phyloP scores from a whole-genome alignment of 2,329 filamentous ascomycete species.

The Lasiodiplodia sp. region DNA sequence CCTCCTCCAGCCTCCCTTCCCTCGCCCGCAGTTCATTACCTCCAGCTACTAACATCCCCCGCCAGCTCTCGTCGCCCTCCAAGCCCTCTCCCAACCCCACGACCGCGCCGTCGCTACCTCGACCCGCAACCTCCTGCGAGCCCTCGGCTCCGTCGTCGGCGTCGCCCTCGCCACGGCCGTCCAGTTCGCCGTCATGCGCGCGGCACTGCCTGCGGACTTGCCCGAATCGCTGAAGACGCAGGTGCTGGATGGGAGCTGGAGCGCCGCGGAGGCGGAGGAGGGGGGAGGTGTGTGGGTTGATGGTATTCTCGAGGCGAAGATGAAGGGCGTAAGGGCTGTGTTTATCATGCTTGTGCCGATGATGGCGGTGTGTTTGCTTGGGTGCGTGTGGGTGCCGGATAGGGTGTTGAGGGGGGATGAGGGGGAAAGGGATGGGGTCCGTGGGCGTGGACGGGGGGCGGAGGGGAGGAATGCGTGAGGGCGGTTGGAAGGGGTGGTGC shows the following conservation, averaged over 20 bases:
- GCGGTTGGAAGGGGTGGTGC: not conserved
- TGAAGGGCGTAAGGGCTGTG: conserved; percentile 36
- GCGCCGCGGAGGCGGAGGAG: conserved; percentile 29
- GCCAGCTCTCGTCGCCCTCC: conserved; percentile 39
- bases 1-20: too few species aligned
- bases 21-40: not conserved
- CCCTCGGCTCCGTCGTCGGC: conserved; percentile 38
- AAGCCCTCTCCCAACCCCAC: conserved; percentile 35
- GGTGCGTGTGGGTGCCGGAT: not conserved
- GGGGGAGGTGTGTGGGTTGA: not conserved
- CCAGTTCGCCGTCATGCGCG: conserved; percentile 32
- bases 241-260: conserved; percentile 35
- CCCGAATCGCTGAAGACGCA: conserved; percentile 29
- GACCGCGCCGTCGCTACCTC: conserved; percentile 42
- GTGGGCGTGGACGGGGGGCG: not conserved
- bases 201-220: not conserved
- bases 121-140: conserved; percentile 40
- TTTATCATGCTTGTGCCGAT: conserved; percentile 36
- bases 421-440: not conserved
- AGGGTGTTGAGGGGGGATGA: not conserved
- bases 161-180: conserved; percentile 31
- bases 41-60: too few species aligned
- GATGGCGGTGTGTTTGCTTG: conserved; percentile 37
- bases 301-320: conserved; percentile 36
- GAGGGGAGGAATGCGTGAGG: not conserved